These are phyloP conservation scores for Chlorella sp. DNA, from an alignment of 139 green algal species.

Conservation along the genomic window DNA sequence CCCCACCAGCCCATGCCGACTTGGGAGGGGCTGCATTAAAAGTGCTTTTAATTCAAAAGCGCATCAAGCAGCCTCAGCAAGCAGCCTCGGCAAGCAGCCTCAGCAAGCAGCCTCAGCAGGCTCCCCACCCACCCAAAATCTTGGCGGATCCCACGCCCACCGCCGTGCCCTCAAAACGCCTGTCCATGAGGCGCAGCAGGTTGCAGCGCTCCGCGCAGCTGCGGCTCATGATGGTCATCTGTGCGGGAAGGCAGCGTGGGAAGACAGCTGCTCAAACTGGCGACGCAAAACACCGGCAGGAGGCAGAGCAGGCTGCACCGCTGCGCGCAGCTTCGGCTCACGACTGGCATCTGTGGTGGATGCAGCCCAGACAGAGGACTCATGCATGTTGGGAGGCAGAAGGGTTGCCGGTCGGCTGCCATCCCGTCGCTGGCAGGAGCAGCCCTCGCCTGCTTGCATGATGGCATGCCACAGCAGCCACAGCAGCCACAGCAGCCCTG, in stretches of 20 bases:
- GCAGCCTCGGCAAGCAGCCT: not conserved
- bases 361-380: too few species aligned
- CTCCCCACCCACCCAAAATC: slow-evolving; percentile 80
- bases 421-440: too few species aligned
- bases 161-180: slow-evolving; percentile 85
- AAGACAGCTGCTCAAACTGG: too few species aligned
- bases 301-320: not conserved
- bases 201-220: slow-evolving; percentile 77
- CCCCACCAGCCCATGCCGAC: too few species aligned
- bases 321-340: not conserved
- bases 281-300: too few species aligned
- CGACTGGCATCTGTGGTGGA: not conserved
- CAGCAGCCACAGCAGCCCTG: too few species aligned
- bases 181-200: slow-evolving; percentile 90
- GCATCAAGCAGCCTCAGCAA: not conserved
- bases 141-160: slow-evolving; percentile 87
- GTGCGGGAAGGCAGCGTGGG: not conserved
- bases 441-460: too few species aligned
- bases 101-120: not conserved
- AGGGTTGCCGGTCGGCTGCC: too few species aligned
- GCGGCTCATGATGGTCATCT: slow-evolving; percentile 53
- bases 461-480: too few species aligned
- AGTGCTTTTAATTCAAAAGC: too few species aligned
- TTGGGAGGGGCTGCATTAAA: too few species aligned
- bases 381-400: too few species aligned